phyloP scores from a whole-genome alignment of 371 early-diverging fungal genomes.

The Circinella minor region DNA sequence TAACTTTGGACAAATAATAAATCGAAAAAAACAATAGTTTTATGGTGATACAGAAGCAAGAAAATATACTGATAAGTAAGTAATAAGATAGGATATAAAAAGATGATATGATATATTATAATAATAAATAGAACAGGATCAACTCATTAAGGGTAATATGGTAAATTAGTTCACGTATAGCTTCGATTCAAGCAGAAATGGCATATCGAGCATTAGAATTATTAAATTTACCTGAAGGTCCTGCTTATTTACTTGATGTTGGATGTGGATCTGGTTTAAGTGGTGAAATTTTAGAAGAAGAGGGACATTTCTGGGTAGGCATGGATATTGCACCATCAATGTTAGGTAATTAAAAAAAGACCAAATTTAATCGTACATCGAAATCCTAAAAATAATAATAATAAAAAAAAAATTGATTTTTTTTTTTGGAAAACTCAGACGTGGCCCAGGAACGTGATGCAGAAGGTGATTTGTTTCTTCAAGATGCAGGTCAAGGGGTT shows the following conservation, averaged over 20 bases:
- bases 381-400: neutral
- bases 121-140: too few species aligned
- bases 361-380: neutral
- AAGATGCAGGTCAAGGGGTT: constrained; percentile 97
- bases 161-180: constrained; percentile 80
- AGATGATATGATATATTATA: too few species aligned
- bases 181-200: constrained; percentile 94
- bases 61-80: constrained; percentile 94
- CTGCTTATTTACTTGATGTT: constrained; percentile 63
- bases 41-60: constrained; percentile 91
- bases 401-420: neutral
- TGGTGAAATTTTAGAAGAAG: constrained; percentile 94
- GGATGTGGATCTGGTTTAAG: constrained; percentile 72
- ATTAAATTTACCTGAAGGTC: constrained; percentile 79
- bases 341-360: constrained; percentile 61
- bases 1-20: too few species aligned
- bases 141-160: too few species aligned
- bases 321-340: constrained; percentile 95
- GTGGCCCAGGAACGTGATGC: constrained; percentile 84
- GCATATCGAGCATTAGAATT: constrained; percentile 91
- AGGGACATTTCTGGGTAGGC: constrained; percentile 96
- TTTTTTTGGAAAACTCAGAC: constrained; percentile 33
- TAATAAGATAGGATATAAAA: too few species aligned
- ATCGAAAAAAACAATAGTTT: constrained; percentile 48
- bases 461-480: constrained; percentile 91